phyloP scores from a whole-genome alignment of 2,329 filamentous ascomycete species.

The Daldinia eschscholtzii region DNA sequence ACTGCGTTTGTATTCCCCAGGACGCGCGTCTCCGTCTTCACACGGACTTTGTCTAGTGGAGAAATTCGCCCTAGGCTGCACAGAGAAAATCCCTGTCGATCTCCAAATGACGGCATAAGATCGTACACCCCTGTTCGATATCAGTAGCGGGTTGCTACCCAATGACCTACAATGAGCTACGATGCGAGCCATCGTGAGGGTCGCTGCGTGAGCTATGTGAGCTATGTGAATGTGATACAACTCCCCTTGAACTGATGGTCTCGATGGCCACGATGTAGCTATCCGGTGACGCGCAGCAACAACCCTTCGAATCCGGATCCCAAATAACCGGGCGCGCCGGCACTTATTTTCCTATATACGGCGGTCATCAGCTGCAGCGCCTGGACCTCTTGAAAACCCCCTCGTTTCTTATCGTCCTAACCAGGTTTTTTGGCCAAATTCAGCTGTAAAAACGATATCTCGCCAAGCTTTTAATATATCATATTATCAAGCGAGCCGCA shows the following conservation, averaged over 20 bases:
- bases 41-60: constrained; percentile 42
- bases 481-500: constrained; percentile 38
- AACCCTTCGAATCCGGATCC: constrained; percentile 19
- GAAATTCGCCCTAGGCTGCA: constrained; percentile 24
- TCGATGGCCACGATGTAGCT: constrained; percentile 4
- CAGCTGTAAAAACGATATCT: constrained; percentile 36
- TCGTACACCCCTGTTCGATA: constrained; percentile 33
- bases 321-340: constrained; percentile 29
- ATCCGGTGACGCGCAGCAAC: constrained; percentile 18
- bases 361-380: constrained; percentile 12
- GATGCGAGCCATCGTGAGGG: constrained; percentile 1
- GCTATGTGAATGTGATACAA: constrained; percentile 9
- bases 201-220: background rate
- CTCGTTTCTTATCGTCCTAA: constrained; percentile 34
- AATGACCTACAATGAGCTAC: constrained; percentile 27
- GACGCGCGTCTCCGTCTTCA: constrained; percentile 46
- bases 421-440: constrained; percentile 32
- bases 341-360: constrained; percentile 21
- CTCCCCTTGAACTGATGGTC: background rate
- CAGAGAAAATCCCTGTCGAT: constrained; percentile 38
- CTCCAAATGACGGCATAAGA: constrained; percentile 44
- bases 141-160: constrained; percentile 30
- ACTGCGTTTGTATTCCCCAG: constrained; percentile 38
- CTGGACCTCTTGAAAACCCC: constrained; percentile 21
- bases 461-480: constrained; percentile 43